A percentile compares a stretch with the other conserved stretches of the same genome.
Evolutionary conservation across 176 grass and related monocot species (phyloP).

Genomic region (Eragrostis curvula): DNA sequence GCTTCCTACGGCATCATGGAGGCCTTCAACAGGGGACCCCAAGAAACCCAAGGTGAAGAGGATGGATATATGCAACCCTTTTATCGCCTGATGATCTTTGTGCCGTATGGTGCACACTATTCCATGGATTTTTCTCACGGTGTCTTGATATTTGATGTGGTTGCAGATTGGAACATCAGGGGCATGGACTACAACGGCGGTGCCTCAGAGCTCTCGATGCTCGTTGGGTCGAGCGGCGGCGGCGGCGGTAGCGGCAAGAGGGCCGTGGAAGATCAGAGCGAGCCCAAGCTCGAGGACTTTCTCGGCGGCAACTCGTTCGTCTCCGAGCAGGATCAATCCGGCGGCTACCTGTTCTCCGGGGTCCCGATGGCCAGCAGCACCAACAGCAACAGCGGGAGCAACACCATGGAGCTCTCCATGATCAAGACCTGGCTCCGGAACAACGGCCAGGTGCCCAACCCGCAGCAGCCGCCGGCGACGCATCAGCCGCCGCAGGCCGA

Average conservation of each 20-base stretch:
- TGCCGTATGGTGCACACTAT: conserved; percentile 25
- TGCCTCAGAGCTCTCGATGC: conserved; percentile 87
- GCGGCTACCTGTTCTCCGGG: conserved; percentile 64
- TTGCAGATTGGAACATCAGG: conserved; percentile 88
- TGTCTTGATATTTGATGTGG: conserved; percentile 49
- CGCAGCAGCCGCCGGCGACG: conserved; percentile 18
- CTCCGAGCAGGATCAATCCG: conserved; percentile 68
- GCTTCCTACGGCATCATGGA: conserved; percentile 61
- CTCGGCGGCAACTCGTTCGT: conserved; percentile 87
- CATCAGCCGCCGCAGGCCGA: conserved; percentile 28
- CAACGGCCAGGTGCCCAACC: conserved; percentile 54
- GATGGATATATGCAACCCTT: neutral
- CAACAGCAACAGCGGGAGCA: conserved; percentile 52
- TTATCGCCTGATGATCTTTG: conserved; percentile 5
- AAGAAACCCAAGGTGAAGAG: conserved; percentile 55
- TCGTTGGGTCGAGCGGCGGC: conserved; percentile 77
- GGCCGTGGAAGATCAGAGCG: conserved; percentile 47
- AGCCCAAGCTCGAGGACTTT: conserved; percentile 97
- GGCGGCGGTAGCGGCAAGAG: conserved; percentile 37
- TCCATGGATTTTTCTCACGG: conserved; percentile 8
- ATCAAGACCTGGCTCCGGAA: conserved; percentile 94
- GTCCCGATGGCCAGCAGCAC: conserved; percentile 47
- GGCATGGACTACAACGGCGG: conserved; percentile 67
- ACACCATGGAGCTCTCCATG: conserved; percentile 85
- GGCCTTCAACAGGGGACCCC: conserved; percentile 46